Conservation (phyloP, 257 asterid genomes). For the Capsicum baccatum region DNA sequence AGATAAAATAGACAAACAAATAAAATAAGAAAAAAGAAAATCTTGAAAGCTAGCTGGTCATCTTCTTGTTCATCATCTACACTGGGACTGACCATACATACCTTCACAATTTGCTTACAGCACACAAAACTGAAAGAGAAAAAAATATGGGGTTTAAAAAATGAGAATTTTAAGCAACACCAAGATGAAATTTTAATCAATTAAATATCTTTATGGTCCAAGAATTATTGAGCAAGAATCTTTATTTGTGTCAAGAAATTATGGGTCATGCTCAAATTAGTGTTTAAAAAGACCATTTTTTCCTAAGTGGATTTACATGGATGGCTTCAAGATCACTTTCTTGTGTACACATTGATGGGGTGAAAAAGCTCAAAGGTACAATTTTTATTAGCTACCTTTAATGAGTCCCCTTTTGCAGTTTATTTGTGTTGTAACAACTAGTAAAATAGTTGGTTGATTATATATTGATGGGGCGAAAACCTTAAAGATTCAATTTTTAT, state of each 20-base stretch:
- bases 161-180: not conserved
- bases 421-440: not conserved
- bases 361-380: conserved; percentile 18
- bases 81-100: not conserved
- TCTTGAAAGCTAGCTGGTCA: no score
- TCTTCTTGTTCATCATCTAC: no score
- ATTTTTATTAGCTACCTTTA: not conserved
- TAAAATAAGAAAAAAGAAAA: no score
- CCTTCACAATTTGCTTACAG: not conserved
- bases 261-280: conserved; percentile 8
- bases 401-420: not conserved
- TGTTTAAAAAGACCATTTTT: not conserved
- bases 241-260: conserved; percentile 24
- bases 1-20: no score
- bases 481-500: no score
- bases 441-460: not conserved
- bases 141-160: not conserved
- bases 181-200: not conserved
- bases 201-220: not conserved
- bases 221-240: not conserved
- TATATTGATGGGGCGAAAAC: no score
- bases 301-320: conserved; percentile 26
- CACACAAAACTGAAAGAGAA: no score
- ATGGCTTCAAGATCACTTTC: not conserved
- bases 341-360: conserved; percentile 9